These are phyloP conservation scores for Schizophyllum commune DNA, from an alignment of 1,284 basidiomycete species.

Conservation along the genomic window DNA sequence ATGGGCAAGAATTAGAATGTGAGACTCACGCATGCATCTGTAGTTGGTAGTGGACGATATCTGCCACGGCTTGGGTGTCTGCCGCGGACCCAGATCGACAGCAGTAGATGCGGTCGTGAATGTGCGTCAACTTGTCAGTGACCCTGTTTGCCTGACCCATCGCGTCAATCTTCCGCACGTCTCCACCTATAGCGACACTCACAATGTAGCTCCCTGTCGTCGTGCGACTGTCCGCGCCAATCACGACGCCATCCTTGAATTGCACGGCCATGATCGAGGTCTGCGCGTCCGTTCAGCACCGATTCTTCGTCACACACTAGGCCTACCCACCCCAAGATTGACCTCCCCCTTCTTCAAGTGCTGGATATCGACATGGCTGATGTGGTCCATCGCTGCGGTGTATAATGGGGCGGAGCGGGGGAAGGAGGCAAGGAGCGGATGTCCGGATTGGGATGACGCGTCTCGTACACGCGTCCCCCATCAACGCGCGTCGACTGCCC, in stretches of 20 bases:
- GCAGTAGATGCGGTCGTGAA: slow-evolving; percentile 98
- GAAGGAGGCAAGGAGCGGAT: slow-evolving; percentile 17
- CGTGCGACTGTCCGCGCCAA: slow-evolving; percentile 96
- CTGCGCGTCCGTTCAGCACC: slow-evolving; percentile 27
- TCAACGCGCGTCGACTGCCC: slow-evolving; percentile 9
- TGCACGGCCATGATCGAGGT: slow-evolving; percentile 99
- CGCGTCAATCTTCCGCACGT: not conserved
- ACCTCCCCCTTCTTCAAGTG: slow-evolving; percentile 88
- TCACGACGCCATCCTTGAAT: slow-evolving; percentile 90
- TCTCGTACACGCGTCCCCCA: slow-evolving; percentile 34
- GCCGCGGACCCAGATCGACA: slow-evolving; percentile 98
- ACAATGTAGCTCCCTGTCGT: slow-evolving; percentile 97
- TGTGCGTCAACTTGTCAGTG: slow-evolving; percentile 95
- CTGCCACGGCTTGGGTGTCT: slow-evolving; percentile 96
- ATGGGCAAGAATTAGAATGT: not conserved
- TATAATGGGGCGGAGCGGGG: slow-evolving; percentile 14
- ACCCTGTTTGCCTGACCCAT: slow-evolving; percentile 83
- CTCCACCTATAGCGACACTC: slow-evolving; percentile 19
- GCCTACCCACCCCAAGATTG: slow-evolving; percentile 78
- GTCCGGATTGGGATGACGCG: slow-evolving; percentile 48
- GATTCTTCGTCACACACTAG: not conserved
- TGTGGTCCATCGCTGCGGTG: slow-evolving; percentile 50
- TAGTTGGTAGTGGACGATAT: slow-evolving; percentile 83
- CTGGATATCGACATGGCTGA: slow-evolving; percentile 46
- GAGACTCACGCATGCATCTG: slow-evolving; percentile 67